Conservation (phyloP, 768 basidiomycete genomes). For the Suillus fuscotomentosus region DNA sequence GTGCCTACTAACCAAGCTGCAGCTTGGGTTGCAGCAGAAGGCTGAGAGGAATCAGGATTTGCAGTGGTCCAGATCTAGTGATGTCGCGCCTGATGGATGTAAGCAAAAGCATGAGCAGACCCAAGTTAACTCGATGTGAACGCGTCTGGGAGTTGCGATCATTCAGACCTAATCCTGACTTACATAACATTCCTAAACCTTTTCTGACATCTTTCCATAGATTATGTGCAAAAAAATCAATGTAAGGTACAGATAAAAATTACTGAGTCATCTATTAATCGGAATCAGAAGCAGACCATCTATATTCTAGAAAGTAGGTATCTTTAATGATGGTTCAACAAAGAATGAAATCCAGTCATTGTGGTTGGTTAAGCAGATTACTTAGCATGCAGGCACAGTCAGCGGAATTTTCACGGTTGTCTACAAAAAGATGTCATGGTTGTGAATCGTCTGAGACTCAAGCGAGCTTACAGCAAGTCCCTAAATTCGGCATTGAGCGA, state of each 20-base stretch:
- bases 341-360: not conserved
- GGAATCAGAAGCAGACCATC: not conserved
- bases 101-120: too few relatives aligned
- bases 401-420: slow-evolving; percentile 82
- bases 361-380: not conserved
- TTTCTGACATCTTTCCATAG: too few relatives aligned
- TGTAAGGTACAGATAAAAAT: not conserved
- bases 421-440: slow-evolving; percentile 31
- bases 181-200: too few relatives aligned
- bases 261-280: not conserved
- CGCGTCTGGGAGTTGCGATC: too few relatives aligned
- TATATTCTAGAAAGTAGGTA: not conserved
- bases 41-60: too few relatives aligned
- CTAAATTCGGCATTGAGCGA: slow-evolving; percentile 24
- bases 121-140: too few relatives aligned
- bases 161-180: too few relatives aligned
- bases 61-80: too few relatives aligned
- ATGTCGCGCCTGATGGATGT: too few relatives aligned
- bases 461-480: slow-evolving; percentile 54
- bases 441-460: slow-evolving; percentile 3
- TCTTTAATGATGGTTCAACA: not conserved
- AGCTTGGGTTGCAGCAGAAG: too few relatives aligned
- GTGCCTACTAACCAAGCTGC: too few relatives aligned
- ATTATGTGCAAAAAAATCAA: too few relatives aligned
- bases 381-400: slow-evolving; percentile 78